These are phyloP conservation scores for Phyllosticta citrichinensis DNA, from an alignment of 2,329 filamentous ascomycete genomes.

Conservation along the genomic window DNA sequence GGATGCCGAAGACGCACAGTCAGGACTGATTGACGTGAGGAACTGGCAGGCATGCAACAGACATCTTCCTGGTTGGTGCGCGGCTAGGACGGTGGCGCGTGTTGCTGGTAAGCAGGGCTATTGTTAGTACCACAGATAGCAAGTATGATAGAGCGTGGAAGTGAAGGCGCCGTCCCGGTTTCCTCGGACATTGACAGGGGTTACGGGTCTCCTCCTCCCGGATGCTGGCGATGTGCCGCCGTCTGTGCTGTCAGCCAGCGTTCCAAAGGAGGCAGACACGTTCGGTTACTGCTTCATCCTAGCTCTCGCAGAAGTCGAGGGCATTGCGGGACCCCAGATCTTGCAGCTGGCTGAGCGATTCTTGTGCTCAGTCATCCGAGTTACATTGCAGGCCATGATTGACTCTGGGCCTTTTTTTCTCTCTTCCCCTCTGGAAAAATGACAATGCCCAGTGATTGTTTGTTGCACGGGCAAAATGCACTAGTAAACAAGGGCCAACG, in stretches of 20 bases:
- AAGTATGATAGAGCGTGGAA: constrained; percentile 10
- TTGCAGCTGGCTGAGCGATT: not conserved
- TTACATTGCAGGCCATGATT: not conserved
- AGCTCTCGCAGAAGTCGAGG: constrained; percentile 8
- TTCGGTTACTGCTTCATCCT: constrained; percentile 10
- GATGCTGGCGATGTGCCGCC: constrained; percentile 9
- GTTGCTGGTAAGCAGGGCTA: constrained; percentile 11
- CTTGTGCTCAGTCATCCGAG: constrained; percentile 1
- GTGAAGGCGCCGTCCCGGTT: constrained; percentile 10
- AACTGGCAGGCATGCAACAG: constrained; percentile 10
- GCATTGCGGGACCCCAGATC: constrained; percentile 4
- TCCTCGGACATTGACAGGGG: constrained; percentile 12
- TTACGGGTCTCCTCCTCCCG: constrained; percentile 11
- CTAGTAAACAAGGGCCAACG: not conserved
- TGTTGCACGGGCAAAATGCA: constrained; percentile 8
- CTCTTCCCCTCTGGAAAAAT: not conserved
- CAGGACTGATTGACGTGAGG: constrained; percentile 32
- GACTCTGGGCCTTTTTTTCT: not conserved
- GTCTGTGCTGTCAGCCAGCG: constrained; percentile 11
- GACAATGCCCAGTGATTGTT: not conserved
- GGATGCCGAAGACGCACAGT: constrained; percentile 29
- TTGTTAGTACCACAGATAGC: constrained; percentile 11
- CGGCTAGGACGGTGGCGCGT: constrained; percentile 10
- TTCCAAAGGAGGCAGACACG: constrained; percentile 8
- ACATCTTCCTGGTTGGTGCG: constrained; percentile 9